A percentile compares a stretch with the other conserved stretches of the same genome.
phyloP scores from a whole-genome alignment of 441 rosid genomes.

The Corymbia calophylla region DNA sequence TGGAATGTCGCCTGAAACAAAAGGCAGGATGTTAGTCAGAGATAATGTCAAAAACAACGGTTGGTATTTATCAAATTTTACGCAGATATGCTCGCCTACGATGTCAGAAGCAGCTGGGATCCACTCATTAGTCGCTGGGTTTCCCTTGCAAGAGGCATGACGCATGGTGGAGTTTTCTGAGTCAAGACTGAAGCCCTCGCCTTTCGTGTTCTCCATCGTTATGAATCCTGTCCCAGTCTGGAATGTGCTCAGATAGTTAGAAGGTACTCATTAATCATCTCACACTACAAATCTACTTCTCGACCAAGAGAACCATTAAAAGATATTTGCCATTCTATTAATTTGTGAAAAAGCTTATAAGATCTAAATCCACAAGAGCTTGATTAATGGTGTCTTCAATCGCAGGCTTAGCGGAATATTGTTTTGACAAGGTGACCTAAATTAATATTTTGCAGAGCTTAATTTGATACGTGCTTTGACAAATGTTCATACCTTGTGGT shows the following conservation, averaged over 20 bases:
- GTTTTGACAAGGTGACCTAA: not conserved
- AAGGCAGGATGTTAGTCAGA: not conserved
- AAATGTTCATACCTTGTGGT: slow-evolving; percentile 41
- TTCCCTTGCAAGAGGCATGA: slow-evolving; percentile 44
- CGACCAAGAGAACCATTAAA: not conserved
- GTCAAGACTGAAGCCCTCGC: slow-evolving; percentile 20
- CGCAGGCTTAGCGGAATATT: not conserved
- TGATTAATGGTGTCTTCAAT: not conserved
- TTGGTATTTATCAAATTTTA: not conserved
- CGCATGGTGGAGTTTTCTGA: slow-evolving; percentile 9
- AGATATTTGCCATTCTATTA: not conserved
- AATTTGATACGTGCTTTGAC: not conserved
- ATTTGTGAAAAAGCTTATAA: not conserved
- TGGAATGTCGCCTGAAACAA: slow-evolving; percentile 19
- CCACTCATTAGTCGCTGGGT: slow-evolving; percentile 75
- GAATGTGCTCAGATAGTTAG: not conserved
- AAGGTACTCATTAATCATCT: not conserved
- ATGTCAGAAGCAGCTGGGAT: slow-evolving; percentile 31
- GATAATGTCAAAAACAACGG: not conserved
- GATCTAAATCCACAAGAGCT: not conserved
- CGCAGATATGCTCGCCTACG: slow-evolving; percentile 1
- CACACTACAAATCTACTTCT: not conserved
- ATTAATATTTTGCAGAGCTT: not conserved
- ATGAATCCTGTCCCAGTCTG: slow-evolving; percentile 73
- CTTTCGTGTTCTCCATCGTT: slow-evolving; percentile 22